Evolutionary conservation across 768 basidiomycete genomes (phyloP), one percentile per base, ranked within the genome.

Genomic region (Hericium coralloides): DNA sequence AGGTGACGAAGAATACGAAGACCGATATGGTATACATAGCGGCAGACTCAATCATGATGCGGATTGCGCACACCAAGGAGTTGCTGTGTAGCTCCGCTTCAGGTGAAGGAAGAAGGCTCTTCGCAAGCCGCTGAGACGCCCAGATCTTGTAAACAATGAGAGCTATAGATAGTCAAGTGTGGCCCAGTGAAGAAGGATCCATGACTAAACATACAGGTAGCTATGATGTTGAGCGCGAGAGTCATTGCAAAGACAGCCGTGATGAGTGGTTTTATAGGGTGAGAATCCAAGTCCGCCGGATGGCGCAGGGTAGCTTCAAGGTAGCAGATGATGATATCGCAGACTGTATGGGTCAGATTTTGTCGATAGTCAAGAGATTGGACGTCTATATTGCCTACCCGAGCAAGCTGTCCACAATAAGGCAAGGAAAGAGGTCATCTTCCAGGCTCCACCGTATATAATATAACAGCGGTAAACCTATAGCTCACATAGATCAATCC

Each of bases 31-130:
- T 67, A 56, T 69, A 69, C 23, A 70, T 52, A 12, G 67, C 39
- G 10, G 65, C 69, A 2, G 69, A 70, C 57, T 70, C 69, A 38
- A 70, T 55, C 53, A 70, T 63, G 53, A 64, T 67, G 14, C 62
- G 63, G 50, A 69, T 69, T 38, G 65, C 62, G 10, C 54, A 51
- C 38, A 52, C 36, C 17, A 58, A 47, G 4, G 53, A 20, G 53
- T 50, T 53, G n/a, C 45, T 12, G 25, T 31, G 31, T 18, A n/a
- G 31, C 15, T 41, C 10, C 39, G 38, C 38, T 17, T 15, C 22
- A 14, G 45, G 38, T 31, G 31, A 31, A 31, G 31, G 31, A 31
- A 31, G 31, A 31, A 31, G 31, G 31, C 31, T 31, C 10, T 31
- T 31, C 31, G 10, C 31, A 31, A 31, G 31, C 8, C 22, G 38